Evolutionary conservation across 2,329 filamentous ascomycete genomes (phyloP), one percentile per base, ranked within the genome.

Genomic region (Ophiostoma quercus): DNA sequence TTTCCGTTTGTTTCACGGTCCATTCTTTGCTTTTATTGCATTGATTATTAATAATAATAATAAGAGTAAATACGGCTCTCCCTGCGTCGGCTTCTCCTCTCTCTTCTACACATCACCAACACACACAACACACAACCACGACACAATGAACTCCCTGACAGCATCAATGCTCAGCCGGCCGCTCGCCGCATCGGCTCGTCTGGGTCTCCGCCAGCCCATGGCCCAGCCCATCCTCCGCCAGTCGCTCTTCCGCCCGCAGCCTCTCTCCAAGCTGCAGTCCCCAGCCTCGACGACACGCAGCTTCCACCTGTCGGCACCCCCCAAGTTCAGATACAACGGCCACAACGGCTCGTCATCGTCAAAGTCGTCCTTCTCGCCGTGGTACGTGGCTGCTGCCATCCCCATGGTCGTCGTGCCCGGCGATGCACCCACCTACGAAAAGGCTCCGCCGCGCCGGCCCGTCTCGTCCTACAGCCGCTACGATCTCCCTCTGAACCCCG

Each of bases 401-500:
- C 73, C 69, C 7, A 32, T 71, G 19, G 63, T 70, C 9, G 54
- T 70, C 9, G 57, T 68, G 22, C 22, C 69, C 3, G 62, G 62
- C 32, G 65, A 66, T 32, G 39, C 65, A 29, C 34, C 65, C 8
- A 16, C 37, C 12, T 43, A 43, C 39, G 65, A 66, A 22, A 47
- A 22, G 25, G 63, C 14, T 67, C 71, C 39, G n/a, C 65, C 9
- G 5, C 39, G 22, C 39, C 32, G 25, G 54, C 69, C 14, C 41
- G 41, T 19, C 54, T 51, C 71, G 29, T 66, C 70, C 8, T 32
- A 29, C 51, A 66, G 60, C 41, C 47, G 43, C 12, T 25, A 67
- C 39, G 51, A 66, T 9, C 72, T 71, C n/a, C 73, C 73, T 0
- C 19, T 74, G 43, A 47, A 78, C 68, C 75, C 79, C 0, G 78